Base-by-base conservation (phyloP, 2,329 filamentous ascomycete species). In the Xylaria sp. region DNA sequence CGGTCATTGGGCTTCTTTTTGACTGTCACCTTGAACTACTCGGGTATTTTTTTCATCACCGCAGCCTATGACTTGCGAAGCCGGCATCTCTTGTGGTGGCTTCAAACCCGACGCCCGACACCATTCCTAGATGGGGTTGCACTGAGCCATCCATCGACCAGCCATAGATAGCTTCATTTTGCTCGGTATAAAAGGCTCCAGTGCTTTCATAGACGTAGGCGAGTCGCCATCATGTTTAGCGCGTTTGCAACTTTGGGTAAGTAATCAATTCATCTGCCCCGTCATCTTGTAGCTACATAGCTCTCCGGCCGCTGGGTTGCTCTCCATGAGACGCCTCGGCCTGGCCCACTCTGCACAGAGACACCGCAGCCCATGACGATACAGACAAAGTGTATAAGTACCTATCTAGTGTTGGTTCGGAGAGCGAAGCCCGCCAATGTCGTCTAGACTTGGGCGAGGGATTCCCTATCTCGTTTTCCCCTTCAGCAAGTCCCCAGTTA, bases 211-310 rank as follows among this genome's bases (percentile, higher is more conserved):
- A 31, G 55, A 59, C 64, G 47, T 60, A 57, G 59, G 64, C 12
- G 43, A 43, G 15, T 50, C 63, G 58, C 12, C 31, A 65, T 35
- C 50, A 75, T 75, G 73, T 73, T 74, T 62, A 67, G 70, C 31
- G 69, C 68, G 9, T 62, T 74, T 60, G 65, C 67, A 53, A 69
- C 61, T 63, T 57, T 75, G 23, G 62, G 73, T 75, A 73, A 74
- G 73, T 73, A 33, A 11, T 52, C 72, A 33, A 11, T 52, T 37
- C 60, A 31, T 58, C 46, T 35, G 33, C 61, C 56, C 50, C 38
- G 45, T 52, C 11, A 2, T 28, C 33, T 17, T 45, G 25, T 33
- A 25, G 17, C 25, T 37, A 9, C 28, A 4, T 9, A 9, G 28
- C 28, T 4, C 28, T 9, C 5, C 9, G 28, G 28, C 11, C 17